Evolutionary conservation across 2,329 filamentous ascomycete genomes (phyloP), one percentile per base, ranked within the genome.

Genomic region (Parastagonospora nodorum): DNA sequence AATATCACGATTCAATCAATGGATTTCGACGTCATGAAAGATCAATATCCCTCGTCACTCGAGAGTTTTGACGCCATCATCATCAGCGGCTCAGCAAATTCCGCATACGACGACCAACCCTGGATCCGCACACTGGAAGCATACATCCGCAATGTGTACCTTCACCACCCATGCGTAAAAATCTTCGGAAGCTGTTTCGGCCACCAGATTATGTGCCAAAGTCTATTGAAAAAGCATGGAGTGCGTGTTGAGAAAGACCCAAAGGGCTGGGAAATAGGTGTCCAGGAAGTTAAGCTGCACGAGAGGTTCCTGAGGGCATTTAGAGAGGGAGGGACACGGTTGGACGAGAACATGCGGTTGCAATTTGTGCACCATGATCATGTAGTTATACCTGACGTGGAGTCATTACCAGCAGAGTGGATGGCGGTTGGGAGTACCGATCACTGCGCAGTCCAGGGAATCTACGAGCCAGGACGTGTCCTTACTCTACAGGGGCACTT

Each of bases 111-210:
- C 16, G 47, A 59, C 30, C 15, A 42, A 11, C 50, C 50, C 24
- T 63, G 61, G 61, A 61, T 63, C 28, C 41, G 38, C 7, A 46
- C 29, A 30, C 58, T 71, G 1, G 52, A 63, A 10, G 30, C 43
- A n/a, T 78, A 73, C 53, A 60, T 75, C 5, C 32, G 32, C 35
- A 51, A 63, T 5, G 44, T 71, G 0, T 78, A 76, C 48, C 60
- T 47, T 50, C 64, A 53, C 5, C 36, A 64, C 10, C 60, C 61
- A 0, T 50, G 47, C 0, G 53, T 78, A 38, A 75, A 71, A 46
- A 69, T 78, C 5, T 77, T 78, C 45, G 76, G 76, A 1, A 75
- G 72, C 24, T 79, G 76, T 48, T 78, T 78, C 40, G 75, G 76
- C 1, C 76, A 78, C 42, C 75, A 78, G 47, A 51, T 78, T 5